A percentile compares a stretch with the other conserved stretches of the same genome.
These are phyloP conservation scores for Exserohilum turcica DNA, from an alignment of 2,329 filamentous ascomycete genomes.

Conservation along the genomic window DNA sequence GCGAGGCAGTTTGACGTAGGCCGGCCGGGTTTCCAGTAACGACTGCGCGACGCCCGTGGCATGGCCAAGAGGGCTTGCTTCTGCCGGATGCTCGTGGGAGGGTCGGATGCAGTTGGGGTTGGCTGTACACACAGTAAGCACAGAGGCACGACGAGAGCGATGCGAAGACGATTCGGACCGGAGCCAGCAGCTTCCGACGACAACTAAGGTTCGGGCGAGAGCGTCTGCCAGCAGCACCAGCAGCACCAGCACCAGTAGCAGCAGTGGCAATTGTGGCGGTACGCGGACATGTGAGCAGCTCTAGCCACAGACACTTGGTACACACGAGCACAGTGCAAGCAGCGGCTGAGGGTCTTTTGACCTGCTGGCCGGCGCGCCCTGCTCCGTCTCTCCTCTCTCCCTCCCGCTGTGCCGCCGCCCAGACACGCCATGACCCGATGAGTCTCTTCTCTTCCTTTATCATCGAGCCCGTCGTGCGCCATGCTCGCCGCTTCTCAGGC, in stretches of 20 bases:
- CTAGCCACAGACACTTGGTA: slow-evolving; percentile 15
- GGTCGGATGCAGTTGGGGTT: slow-evolving; percentile 4
- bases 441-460: slow-evolving; percentile 49
- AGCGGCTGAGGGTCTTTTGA: slow-evolving; percentile 5
- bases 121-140: slow-evolving; percentile 1
- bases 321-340: slow-evolving; percentile 18
- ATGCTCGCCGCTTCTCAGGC: slow-evolving; percentile 47
- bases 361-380: not conserved
- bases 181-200: slow-evolving; percentile 1
- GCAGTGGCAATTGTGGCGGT: slow-evolving; percentile 15
- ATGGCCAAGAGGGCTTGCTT: not conserved
- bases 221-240: too few species aligned
- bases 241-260: too few species aligned
- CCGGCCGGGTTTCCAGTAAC: not conserved
- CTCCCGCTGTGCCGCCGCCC: not conserved
- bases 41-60: not conserved
- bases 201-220: too few species aligned
- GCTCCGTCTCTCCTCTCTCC: not conserved
- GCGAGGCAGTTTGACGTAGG: not conserved
- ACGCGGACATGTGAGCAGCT: slow-evolving; percentile 12
- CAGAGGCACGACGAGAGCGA: slow-evolving; percentile 12
- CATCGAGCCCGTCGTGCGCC: slow-evolving; percentile 49
- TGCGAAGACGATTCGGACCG: slow-evolving; percentile 5
- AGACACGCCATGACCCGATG: slow-evolving; percentile 37
- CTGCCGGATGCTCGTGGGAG: slow-evolving; percentile 7